Evolutionary conservation across 495 filamentous ascomycete species (phyloP).

Genomic region (Astrocystis sublimbata): DNA sequence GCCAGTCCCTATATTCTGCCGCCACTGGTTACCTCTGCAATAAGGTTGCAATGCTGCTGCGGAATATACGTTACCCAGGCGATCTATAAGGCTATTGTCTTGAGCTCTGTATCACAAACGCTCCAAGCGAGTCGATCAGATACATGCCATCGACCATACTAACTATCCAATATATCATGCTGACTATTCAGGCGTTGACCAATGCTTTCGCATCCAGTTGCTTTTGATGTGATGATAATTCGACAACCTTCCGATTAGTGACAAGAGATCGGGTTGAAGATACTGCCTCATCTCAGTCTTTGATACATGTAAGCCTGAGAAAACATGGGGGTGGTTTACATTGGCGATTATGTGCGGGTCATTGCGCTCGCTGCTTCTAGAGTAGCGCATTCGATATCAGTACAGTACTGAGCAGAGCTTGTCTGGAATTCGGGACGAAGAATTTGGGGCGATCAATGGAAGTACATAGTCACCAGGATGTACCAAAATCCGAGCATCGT

Average conservation of each 20-base stretch:
- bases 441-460: not conserved
- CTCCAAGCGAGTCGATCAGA: slow-evolving; percentile 9
- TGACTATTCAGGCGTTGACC: slow-evolving; percentile 6
- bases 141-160: slow-evolving; percentile 1
- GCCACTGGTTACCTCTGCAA: slow-evolving; percentile 6
- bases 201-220: slow-evolving; percentile 4
- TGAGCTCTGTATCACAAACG: not conserved
- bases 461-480: not conserved
- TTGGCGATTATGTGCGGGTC: no score
- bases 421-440: not conserved
- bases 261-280: not conserved
- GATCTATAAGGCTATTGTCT: slow-evolving; percentile 5
- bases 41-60: slow-evolving; percentile 7
- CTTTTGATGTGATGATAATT: not conserved
- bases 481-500: not conserved
- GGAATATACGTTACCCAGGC: slow-evolving; percentile 11
- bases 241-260: no score
- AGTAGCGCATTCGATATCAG: slow-evolving; percentile 3
- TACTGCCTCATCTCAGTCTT: not conserved
- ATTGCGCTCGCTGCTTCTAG: not conserved
- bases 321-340: no score
- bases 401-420: not conserved
- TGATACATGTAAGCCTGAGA: no score
- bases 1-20: not conserved
- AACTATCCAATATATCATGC: slow-evolving; percentile 6